Evolutionary conservation across 116 monocot species (phyloP), one percentile per base, ranked within the genome.

Genomic region (Zostera marina): DNA sequence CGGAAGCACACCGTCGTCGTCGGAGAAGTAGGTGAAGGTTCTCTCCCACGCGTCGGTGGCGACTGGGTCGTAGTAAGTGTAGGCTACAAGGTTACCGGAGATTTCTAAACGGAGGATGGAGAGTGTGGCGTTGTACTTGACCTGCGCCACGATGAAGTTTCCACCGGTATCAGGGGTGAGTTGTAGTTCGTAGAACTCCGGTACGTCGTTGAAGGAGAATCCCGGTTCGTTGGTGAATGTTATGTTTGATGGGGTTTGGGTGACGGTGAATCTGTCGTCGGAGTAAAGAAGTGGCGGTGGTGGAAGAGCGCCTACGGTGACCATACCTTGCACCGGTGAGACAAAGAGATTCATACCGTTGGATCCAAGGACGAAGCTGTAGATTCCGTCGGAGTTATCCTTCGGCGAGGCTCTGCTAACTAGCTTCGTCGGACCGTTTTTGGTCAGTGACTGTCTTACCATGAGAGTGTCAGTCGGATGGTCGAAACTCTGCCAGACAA

Each of bases 381-480:
- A 84, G 25, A 56, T 68, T 6, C 81, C 70, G 7, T 70, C 41
- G 16, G 63, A 70, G 51, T 70, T 70, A 19, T 70, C 70, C 13
- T 38, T 53, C n/a, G 22, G 63, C 14, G 70, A 70, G 6, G 44
- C 49, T 47, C 70, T 63, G 51, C 70, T 70, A 7, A 70, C 70
- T 11, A 70, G 46, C 58, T 52, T 70, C 1, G 47, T 68, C 11
- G 75, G 63, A 6, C 70, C 79, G 3, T 54, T 16, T 22, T 25
- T 44, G 7, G 38, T 45, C 19, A 83, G 61, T 8, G 72, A 66
- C 58, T 83, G 82, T 9, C 82, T 75, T 3, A 70, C 75, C 24
- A 83, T 55, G 24, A 83, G 66, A 0, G 82, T 78, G 75, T 83
- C 82, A 6, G 82, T 83, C n/a, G 82, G 82, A 52, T 66, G 52